These are phyloP conservation scores for Gigaspora rosea DNA, from an alignment of 192 early-diverging fungal species.

Conservation along the genomic window DNA sequence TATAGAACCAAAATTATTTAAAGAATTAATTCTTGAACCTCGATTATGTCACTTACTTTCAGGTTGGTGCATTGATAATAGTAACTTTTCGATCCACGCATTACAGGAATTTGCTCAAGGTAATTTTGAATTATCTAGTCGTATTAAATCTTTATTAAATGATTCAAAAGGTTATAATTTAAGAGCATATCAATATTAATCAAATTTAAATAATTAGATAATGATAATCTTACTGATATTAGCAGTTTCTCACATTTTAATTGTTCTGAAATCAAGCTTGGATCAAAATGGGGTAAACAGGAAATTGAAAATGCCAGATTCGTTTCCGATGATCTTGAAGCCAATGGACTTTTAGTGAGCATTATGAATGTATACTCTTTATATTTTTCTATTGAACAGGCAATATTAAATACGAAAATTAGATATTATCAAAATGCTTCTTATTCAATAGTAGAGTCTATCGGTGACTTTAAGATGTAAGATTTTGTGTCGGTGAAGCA, in stretches of 20 bases:
- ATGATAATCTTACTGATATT: neutral
- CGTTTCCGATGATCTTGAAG: neutral
- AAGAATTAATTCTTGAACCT: neutral
- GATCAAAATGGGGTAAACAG: neutral
- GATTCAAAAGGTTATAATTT: neutral
- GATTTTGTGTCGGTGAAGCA: neutral
- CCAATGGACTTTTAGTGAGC: neutral
- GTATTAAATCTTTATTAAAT: neutral
- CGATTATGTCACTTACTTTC: neutral
- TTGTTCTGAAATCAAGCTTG: neutral
- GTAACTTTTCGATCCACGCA: neutral
- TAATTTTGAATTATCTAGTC: neutral
- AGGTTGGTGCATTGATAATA: neutral
- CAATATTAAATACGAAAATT: neutral
- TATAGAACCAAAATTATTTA: too few species aligned
- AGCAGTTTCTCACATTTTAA: neutral
- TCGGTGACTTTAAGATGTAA: neutral
- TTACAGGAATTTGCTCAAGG: neutral
- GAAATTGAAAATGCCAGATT: neutral
- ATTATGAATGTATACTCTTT: neutral
- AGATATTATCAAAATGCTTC: slow-evolving; percentile 1
- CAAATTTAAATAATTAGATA: neutral
- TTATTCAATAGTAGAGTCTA: neutral
- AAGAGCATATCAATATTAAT: neutral
- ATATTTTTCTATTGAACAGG: neutral